Evolutionary conservation across 805 yeast genomes (phyloP).

Genomic region (Candida caryicola): DNA sequence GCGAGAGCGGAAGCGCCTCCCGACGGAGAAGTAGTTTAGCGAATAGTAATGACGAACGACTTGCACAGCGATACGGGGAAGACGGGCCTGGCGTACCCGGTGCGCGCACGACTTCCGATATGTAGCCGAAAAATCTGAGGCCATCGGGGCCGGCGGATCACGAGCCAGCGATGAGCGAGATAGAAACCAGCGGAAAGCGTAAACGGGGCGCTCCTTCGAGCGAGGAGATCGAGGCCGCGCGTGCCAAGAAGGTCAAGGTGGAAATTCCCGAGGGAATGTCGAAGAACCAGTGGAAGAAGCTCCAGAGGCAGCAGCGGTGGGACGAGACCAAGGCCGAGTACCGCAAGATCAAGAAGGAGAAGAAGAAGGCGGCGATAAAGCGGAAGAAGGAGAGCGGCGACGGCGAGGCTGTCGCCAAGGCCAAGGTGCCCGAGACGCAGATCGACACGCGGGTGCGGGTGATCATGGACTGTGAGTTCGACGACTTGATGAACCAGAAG

Average conservation of each 20-base stretch:
- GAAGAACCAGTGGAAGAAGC: slow-evolving; percentile 78
- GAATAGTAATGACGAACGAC: not conserved
- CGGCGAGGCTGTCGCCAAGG: slow-evolving; percentile 23
- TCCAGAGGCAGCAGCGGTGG: slow-evolving; percentile 55
- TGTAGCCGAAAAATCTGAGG: not conserved
- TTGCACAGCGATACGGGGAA: not conserved
- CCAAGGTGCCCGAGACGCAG: slow-evolving; percentile 45
- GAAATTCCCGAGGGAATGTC: slow-evolving; percentile 82
- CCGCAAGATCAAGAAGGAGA: slow-evolving; percentile 52
- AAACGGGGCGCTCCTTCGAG: slow-evolving; percentile 10
- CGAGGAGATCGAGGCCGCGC: slow-evolving; percentile 13
- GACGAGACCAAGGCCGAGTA: slow-evolving; percentile 65
- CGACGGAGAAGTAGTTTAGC: not conserved
- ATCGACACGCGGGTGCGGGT: slow-evolving; percentile 48
- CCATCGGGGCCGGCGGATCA: not conserved
- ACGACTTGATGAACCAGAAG: slow-evolving; percentile 79
- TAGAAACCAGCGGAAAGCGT: not conserved
- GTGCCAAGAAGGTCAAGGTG: slow-evolving; percentile 7
- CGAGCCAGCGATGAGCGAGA: not conserved
- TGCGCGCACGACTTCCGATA: not conserved
- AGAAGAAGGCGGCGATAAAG: slow-evolving; percentile 40
- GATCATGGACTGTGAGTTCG: slow-evolving; percentile 87
- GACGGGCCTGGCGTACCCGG: not conserved
- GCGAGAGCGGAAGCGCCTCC: not conserved
- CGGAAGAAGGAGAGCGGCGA: slow-evolving; percentile 32